Conservation (phyloP, 495 filamentous ascomycete genomes). For the Copromyces sp. region DNA sequence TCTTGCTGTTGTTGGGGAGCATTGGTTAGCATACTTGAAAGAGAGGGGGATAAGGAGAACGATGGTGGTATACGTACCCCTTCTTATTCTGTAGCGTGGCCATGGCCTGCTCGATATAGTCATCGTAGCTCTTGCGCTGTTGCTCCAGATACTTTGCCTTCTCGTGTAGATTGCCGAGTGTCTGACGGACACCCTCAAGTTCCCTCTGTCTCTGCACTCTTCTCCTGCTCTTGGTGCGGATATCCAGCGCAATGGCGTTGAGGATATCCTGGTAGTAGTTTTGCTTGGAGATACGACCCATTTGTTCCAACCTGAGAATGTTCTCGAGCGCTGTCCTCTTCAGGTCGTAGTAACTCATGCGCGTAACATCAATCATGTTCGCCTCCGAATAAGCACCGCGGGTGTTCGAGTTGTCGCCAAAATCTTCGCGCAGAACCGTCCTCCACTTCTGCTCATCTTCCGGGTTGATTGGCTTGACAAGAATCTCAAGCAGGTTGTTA, state of each 20-base stretch:
- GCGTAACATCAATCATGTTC: slow-evolving; percentile 77
- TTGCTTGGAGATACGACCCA: slow-evolving; percentile 76
- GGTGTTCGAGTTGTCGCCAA: slow-evolving; percentile 54
- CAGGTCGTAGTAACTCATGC: slow-evolving; percentile 83
- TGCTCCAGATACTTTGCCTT: slow-evolving; percentile 89
- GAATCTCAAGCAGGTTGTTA: slow-evolving; percentile 84
- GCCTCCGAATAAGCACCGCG: slow-evolving; percentile 86
- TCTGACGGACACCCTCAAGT: slow-evolving; percentile 77
- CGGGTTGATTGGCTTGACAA: slow-evolving; percentile 73
- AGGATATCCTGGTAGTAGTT: slow-evolving; percentile 95
- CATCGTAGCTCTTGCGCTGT: slow-evolving; percentile 94
- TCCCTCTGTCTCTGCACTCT: slow-evolving; percentile 85
- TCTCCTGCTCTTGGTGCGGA: slow-evolving; percentile 89
- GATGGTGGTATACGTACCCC: slow-evolving; percentile 38
- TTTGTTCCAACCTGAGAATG: slow-evolving; percentile 75
- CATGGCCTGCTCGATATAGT: slow-evolving; percentile 99
- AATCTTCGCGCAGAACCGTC: slow-evolving; percentile 71
- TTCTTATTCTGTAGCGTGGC: slow-evolving; percentile 96
- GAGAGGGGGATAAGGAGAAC: not conserved
- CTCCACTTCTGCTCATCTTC: slow-evolving; percentile 91
- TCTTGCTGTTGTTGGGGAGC: slow-evolving; percentile 45
- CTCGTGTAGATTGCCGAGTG: slow-evolving; percentile 73
- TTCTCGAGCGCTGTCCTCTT: slow-evolving; percentile 92
- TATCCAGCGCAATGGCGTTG: slow-evolving; percentile 93
- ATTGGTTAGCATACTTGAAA: slow-evolving; percentile 8